phyloP scores from a whole-genome alignment of 495 filamentous ascomycete genomes.

The Lepraria neglecta region DNA sequence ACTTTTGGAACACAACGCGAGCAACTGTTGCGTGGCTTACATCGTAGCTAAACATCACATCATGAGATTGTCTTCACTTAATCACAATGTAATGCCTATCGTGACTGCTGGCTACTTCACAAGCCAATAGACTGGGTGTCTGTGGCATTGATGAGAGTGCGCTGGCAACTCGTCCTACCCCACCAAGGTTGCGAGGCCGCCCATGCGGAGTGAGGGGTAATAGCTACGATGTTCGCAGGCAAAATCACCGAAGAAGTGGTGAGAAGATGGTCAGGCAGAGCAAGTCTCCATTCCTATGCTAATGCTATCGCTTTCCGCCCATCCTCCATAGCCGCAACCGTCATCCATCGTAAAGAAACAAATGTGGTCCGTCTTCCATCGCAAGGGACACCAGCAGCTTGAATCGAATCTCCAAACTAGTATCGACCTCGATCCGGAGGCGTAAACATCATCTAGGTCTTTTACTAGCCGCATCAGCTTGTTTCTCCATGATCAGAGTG shows the following conservation, averaged over 20 bases:
- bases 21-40: too few relatives aligned
- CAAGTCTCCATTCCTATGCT: background rate
- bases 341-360: background rate
- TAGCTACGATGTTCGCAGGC: too few relatives aligned
- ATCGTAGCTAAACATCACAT: too few relatives aligned
- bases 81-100: too few relatives aligned
- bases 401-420: constrained; percentile 9
- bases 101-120: too few relatives aligned
- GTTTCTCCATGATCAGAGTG: background rate
- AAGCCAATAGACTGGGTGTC: too few relatives aligned
- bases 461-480: background rate
- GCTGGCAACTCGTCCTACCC: too few relatives aligned
- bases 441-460: constrained; percentile 8
- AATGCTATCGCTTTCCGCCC: background rate
- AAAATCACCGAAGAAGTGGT: background rate
- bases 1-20: too few relatives aligned
- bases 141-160: too few relatives aligned
- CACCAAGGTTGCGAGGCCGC: too few relatives aligned
- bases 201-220: too few relatives aligned
- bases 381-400: constrained; percentile 16
- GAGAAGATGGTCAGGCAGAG: background rate
- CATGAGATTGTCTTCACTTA: too few relatives aligned
- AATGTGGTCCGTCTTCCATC: background rate
- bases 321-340: background rate
- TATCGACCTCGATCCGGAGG: background rate